A percentile compares a stretch with the other conserved stretches of the same genome.
These are phyloP conservation scores for Phlebopus sp. DNA, from an alignment of 1,284 basidiomycete species.

Conservation along the genomic window DNA sequence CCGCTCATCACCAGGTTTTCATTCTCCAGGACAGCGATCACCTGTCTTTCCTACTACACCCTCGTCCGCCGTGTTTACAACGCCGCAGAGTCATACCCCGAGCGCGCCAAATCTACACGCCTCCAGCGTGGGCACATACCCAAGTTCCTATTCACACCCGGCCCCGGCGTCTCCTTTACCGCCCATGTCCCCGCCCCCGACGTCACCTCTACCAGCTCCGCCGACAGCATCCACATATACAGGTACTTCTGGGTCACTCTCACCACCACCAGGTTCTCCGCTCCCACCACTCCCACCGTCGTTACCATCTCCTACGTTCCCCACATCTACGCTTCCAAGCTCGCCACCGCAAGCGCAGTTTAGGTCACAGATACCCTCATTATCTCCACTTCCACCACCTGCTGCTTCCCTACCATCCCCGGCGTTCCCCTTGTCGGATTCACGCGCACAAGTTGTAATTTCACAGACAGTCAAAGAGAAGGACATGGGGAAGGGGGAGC, in stretches of 20 bases:
- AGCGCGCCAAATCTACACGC: conserved; percentile 7
- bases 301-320: conserved; percentile 1
- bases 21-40: conserved; percentile 25
- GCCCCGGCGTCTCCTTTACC: background rate
- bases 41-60: conserved; percentile 11
- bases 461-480: background rate
- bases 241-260: background rate
- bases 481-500: background rate
- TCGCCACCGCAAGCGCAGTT: no score
- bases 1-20: conserved; percentile 17
- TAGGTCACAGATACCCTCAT: conserved; percentile 12
- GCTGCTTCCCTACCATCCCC: conserved; percentile 12
- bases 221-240: no score
- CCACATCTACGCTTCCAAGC: background rate
- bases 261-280: conserved; percentile 26
- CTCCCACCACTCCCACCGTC: conserved; percentile 23
- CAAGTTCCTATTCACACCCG: background rate
- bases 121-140: background rate
- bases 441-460: background rate
- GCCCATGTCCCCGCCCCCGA: conserved; percentile 4
- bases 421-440: background rate
- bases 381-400: conserved; percentile 7
- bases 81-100: conserved; percentile 5
- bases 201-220: conserved; percentile 3
- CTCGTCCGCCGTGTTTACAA: conserved; percentile 15